phyloP scores from a whole-genome alignment of 768 basidiomycete genomes.

The Dioszegia crocea region DNA sequence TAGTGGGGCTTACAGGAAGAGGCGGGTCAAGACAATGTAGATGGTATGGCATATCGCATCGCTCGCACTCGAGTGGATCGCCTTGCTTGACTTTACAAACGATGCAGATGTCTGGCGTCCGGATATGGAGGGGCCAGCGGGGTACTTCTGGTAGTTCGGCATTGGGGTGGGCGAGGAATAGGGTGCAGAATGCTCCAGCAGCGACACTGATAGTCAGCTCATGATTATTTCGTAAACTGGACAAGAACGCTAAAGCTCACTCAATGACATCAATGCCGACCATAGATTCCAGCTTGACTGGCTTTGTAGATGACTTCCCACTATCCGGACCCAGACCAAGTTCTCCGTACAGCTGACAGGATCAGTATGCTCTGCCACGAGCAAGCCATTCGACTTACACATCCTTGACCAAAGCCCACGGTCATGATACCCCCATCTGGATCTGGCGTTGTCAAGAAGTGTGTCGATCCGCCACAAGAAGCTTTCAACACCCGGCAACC shows the following conservation, averaged over 20 bases:
- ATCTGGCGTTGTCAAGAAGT: constrained; percentile 68
- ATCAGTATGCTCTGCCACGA: constrained; percentile 5
- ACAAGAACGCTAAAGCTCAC: too few species aligned
- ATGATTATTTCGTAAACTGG: too few species aligned
- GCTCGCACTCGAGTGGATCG: constrained; percentile 80
- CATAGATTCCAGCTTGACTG: constrained; percentile 59
- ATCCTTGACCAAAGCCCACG: constrained; percentile 55
- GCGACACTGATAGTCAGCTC: constrained; percentile 58
- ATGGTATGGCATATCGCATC: constrained; percentile 91
- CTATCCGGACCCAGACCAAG: constrained; percentile 34
- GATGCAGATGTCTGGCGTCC: constrained; percentile 65
- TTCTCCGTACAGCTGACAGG: constrained; percentile 46
- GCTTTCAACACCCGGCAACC: constrained; percentile 70
- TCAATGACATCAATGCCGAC: constrained; percentile 73
- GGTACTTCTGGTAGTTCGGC: constrained; percentile 61
- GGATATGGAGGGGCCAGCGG: constrained; percentile 71
- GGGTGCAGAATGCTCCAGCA: constrained; percentile 78
- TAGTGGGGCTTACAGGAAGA: constrained; percentile 49
- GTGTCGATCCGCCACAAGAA: constrained; percentile 79
- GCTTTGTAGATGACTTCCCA: constrained; percentile 62
- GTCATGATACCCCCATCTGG: constrained; percentile 73
- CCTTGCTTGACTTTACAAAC: constrained; percentile 62
- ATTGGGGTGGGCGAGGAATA: constrained; percentile 73
- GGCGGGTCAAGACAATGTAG: constrained; percentile 75
- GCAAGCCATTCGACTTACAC: constrained; percentile 10